These are phyloP conservation scores for Allium fistulosum DNA, from an alignment of 106 monocot species.

Conservation along the genomic window DNA sequence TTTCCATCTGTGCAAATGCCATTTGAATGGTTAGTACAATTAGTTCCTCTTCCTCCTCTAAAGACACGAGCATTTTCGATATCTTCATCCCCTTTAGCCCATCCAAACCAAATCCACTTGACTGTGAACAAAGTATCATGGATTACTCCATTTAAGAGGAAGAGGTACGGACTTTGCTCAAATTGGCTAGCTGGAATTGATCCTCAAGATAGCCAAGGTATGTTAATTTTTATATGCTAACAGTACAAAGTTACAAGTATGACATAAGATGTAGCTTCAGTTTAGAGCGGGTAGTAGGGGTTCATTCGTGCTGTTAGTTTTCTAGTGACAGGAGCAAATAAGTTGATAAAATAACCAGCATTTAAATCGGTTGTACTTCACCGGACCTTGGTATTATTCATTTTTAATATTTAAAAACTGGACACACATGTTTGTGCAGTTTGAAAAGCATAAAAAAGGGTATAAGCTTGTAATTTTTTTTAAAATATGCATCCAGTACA, in stretches of 20 bases:
- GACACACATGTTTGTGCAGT: too few species aligned
- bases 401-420: too few species aligned
- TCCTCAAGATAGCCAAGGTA: slow-evolving; percentile 45
- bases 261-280: background rate
- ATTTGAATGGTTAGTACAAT: slow-evolving; percentile 90
- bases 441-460: too few species aligned
- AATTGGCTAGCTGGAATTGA: slow-evolving; percentile 79
- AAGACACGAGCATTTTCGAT: slow-evolving; percentile 94
- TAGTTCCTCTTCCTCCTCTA: slow-evolving; percentile 80
- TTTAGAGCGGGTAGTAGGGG: background rate
- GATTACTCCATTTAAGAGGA: slow-evolving; percentile 78
- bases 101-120: slow-evolving; percentile 73
- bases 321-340: too few species aligned
- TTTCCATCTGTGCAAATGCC: slow-evolving; percentile 91
- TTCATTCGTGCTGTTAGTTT: too few species aligned
- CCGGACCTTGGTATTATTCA: too few species aligned
- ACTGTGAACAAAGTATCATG: slow-evolving; percentile 80
- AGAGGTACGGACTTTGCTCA: slow-evolving; percentile 69
- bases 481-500: too few species aligned
- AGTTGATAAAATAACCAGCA: too few species aligned
- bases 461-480: too few species aligned
- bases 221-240: background rate
- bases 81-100: slow-evolving; percentile 77
- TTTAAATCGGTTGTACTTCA: slow-evolving; percentile 23
- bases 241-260: background rate